Evolutionary conservation across 345 rosid genomes (phyloP).

Genomic region (Acer negundo): DNA sequence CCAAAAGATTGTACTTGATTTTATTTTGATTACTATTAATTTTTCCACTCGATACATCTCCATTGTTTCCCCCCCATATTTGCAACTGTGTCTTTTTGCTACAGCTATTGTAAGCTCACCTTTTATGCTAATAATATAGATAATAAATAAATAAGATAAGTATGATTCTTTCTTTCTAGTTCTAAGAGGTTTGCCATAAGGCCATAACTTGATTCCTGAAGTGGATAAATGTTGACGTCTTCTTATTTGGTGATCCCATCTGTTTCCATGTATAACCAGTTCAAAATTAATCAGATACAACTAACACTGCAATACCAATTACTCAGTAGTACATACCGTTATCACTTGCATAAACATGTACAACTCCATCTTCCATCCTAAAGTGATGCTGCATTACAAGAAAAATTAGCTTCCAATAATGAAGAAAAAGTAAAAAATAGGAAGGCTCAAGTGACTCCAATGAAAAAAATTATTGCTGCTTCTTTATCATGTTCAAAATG

Average conservation of each 20-base stretch:
- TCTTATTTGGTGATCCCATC: background rate
- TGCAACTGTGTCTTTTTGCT: background rate
- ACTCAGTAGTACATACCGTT: conserved; percentile 28
- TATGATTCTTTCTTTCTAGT: background rate
- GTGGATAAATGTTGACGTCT: background rate
- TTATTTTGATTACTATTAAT: no score
- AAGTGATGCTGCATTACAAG: conserved; percentile 46
- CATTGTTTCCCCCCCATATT: background rate
- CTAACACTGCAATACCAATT: background rate
- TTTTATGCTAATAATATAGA: background rate
- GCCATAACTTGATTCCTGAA: background rate
- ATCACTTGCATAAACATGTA: conserved; percentile 48
- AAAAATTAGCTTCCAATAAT: conserved; percentile 1
- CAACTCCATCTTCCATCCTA: conserved; percentile 55
- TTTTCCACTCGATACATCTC: background rate
- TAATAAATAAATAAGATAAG: background rate
- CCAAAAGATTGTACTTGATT: background rate
- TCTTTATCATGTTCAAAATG: conserved; percentile 4
- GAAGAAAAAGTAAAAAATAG: background rate
- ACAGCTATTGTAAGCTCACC: background rate
- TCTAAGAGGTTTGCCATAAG: background rate
- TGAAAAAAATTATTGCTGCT: background rate
- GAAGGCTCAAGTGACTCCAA: background rate
- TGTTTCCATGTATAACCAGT: background rate
- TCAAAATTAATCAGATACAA: background rate